Conservation (phyloP, 2,329 filamentous ascomycete species). For the Cadophora sp. region DNA sequence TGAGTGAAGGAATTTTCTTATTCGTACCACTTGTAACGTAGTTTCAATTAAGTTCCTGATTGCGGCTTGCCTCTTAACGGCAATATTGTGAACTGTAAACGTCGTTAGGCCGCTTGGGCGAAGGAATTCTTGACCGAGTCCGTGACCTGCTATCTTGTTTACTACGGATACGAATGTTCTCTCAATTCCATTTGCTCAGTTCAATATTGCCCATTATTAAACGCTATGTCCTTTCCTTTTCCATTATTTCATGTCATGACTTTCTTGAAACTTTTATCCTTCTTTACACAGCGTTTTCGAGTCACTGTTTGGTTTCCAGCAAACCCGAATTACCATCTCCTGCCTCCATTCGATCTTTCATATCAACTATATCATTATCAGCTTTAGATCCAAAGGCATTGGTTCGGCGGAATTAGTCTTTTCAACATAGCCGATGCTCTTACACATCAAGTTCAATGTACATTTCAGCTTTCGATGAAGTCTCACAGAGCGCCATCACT, state of each 20-base stretch:
- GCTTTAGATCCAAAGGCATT: background rate
- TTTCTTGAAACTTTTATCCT: conserved; percentile 10
- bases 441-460: conserved; percentile 8
- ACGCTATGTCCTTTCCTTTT: background rate
- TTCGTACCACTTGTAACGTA: conserved; percentile 8
- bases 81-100: background rate
- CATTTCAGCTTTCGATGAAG: conserved; percentile 10
- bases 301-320: conserved; percentile 2
- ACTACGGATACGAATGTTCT: conserved; percentile 10
- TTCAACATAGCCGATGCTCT: background rate
- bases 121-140: background rate
- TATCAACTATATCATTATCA: conserved; percentile 5
- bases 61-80: conserved; percentile 6
- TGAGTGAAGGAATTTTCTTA: conserved; percentile 8
- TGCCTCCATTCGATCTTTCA: conserved; percentile 5
- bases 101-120: conserved; percentile 7
- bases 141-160: conserved; percentile 1
- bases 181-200: background rate
- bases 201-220: conserved; percentile 4
- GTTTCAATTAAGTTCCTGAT: conserved; percentile 9
- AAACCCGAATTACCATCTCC: conserved; percentile 1
- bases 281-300: background rate
- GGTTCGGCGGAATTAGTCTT: conserved; percentile 1
- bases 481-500: background rate
- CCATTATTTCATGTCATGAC: background rate